Evolutionary conservation across 768 basidiomycete species (phyloP), one percentile per base, ranked within the genome.

Genomic region (Postia placenta): DNA sequence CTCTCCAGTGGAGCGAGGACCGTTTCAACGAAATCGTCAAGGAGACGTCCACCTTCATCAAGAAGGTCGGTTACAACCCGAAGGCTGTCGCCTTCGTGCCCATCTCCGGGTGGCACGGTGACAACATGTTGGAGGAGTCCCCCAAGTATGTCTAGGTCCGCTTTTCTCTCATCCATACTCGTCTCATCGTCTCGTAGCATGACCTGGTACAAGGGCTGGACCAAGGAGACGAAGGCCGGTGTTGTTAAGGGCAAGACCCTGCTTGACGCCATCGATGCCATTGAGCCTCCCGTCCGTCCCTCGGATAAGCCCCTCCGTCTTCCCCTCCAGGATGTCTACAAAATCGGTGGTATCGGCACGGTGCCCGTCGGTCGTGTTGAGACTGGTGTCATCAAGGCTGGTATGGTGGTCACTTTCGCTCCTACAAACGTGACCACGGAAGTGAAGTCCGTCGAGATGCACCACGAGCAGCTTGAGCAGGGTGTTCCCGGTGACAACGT

Each of bases 391-490:
- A 97, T 99, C 83, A 96, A 96, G 81, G 91, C 94, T 64, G 95
- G 95, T 71, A 99, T 98, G 95, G 78, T 99, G 63, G 96, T 96
- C 70, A 83, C 75, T 68, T 99, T 98, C 69, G 95, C 95, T 59
- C 95, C 95, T 54, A 70, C 92, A 55, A 93, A 92, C 76, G 95
- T 99, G 65, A 97, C 93, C 73, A 99, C 96, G 76, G 96, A 99
- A 92, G 96, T 99, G 81, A 98, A 98, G 86, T 98, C 96, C 63
- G 93, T 96, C 71, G 94, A 97, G 77, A 97, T 97, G 95, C 93
- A 95, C 68, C 93, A 94, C 83, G 92, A 94, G 70, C 92, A 94
- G 74, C 93, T 99, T 71, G 84, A 78, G 69, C 78, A 90, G 73
- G 96, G 95, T 75, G 58, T 76, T 56, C 96, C 96, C 53, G 96